phyloP scores from a whole-genome alignment of 139 green algal genomes.

The Desmodesmus armatus region DNA sequence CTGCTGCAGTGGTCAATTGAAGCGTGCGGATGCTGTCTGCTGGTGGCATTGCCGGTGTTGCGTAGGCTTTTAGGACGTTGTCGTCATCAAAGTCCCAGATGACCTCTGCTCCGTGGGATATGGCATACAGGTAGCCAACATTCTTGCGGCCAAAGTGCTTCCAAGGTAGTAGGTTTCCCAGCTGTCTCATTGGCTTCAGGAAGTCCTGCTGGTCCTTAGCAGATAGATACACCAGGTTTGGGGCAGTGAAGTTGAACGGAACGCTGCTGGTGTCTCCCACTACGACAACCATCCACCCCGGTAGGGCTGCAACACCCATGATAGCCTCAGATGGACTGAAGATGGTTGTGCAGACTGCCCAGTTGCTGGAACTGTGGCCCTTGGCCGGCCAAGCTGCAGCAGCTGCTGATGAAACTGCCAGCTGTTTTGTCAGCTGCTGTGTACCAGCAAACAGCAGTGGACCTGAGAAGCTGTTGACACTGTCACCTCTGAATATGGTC shows the following conservation, averaged over 20 bases:
- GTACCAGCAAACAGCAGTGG: too few relatives aligned
- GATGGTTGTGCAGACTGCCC: slow-evolving; percentile 8
- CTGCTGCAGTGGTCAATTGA: too few relatives aligned
- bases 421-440: too few relatives aligned
- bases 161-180: too few relatives aligned
- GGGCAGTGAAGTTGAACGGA: neutral
- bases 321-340: slow-evolving; percentile 4
- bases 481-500: too few relatives aligned
- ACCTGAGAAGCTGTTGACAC: too few relatives aligned
- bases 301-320: neutral
- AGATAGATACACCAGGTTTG: neutral
- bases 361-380: neutral
- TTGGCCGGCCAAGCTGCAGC: too few relatives aligned
- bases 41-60: neutral
- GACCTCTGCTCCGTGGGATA: neutral
- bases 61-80: neutral
- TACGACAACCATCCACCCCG: neutral
- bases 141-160: too few relatives aligned
- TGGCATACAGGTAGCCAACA: slow-evolving; percentile 15
- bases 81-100: neutral
- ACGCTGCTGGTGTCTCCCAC: neutral
- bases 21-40: neutral
- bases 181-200: too few relatives aligned
- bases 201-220: neutral
- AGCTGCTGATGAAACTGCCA: too few relatives aligned